phyloP scores from a whole-genome alignment of 129 eudicot genomes.

The Oenanthe sinensis region DNA sequence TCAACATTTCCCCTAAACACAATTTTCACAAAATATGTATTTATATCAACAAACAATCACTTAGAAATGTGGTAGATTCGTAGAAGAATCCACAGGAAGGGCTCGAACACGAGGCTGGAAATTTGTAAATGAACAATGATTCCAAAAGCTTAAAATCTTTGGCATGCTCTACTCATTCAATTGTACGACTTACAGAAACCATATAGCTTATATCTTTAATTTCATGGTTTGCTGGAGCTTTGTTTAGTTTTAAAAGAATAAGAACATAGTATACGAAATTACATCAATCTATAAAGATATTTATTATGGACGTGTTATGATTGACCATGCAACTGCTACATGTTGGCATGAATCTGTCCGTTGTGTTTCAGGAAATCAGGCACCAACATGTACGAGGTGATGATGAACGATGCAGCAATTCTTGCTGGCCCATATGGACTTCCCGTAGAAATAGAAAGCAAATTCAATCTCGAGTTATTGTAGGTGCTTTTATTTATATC shows the following conservation, averaged over 20 bases:
- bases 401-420: conserved; percentile 92
- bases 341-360: not conserved
- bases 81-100: no score
- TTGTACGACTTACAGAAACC: no score
- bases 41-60: no score
- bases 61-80: no score
- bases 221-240: not conserved
- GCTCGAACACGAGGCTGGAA: no score
- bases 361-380: conserved; percentile 50
- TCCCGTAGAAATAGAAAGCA: conserved; percentile 69
- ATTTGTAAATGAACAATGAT: no score
- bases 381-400: conserved; percentile 49
- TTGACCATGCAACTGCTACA: not conserved
- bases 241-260: no score
- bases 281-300: not conserved
- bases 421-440: conserved; percentile 69
- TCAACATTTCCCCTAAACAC: no score
- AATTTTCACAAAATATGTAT: no score
- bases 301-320: not conserved
- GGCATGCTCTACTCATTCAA: no score
- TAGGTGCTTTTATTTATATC: conserved; percentile 23
- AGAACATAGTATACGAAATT: not conserved
- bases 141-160: no score
- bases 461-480: conserved; percentile 65
- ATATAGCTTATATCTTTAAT: no score